Evolutionary conservation across 148 eudicot genomes (phyloP), one percentile per base, ranked within the genome.

Genomic region (Chenopodium formosanum): DNA sequence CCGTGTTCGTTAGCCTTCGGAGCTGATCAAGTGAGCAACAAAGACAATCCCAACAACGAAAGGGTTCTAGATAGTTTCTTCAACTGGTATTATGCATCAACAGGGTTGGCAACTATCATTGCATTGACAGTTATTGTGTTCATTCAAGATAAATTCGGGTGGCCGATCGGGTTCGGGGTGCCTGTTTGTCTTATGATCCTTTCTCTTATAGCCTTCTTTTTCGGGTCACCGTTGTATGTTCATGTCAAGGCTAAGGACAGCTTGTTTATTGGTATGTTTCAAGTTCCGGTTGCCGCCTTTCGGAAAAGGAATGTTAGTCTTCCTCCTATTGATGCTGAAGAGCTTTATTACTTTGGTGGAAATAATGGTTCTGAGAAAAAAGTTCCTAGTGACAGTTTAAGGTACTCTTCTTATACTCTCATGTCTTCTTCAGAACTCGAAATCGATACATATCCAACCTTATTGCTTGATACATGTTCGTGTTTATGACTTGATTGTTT

Each of bases 61-160:
- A 73, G 81, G 58, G 74, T 78, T 73, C 37, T 83, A 50, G 85
- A 78, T 73, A 83, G 85, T 78, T 83, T 83, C 69, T 78, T 83
- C 66, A 63, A 78, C 74, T 83, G 82, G 85, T 83, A 78, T 78
- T 83, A 83, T 73, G 81, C 46, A 14, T 78, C 81, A 48, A 73
- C 81, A n/a, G 81, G 81, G 48, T 64, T 82, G 71, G 71, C 84
- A 48, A 73, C 62, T 66, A 73, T 92, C 31, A 73, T 91, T 70
- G 95, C 95, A 29, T 85, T 92, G 65, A 89, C 92, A 0, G 90
- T 79, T 53, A 79, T 93, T 20, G 94, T 94, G 27, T 94, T 89
- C 76, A 88, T 94, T 72, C 97, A 94, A 92, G 97, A 89, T 65
- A 89, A 86, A 22, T 48, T 74, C 11, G 97, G 95, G n/a, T 94